phyloP scores from a whole-genome alignment of 495 filamentous ascomycete species.

The Neurospora sp. region DNA sequence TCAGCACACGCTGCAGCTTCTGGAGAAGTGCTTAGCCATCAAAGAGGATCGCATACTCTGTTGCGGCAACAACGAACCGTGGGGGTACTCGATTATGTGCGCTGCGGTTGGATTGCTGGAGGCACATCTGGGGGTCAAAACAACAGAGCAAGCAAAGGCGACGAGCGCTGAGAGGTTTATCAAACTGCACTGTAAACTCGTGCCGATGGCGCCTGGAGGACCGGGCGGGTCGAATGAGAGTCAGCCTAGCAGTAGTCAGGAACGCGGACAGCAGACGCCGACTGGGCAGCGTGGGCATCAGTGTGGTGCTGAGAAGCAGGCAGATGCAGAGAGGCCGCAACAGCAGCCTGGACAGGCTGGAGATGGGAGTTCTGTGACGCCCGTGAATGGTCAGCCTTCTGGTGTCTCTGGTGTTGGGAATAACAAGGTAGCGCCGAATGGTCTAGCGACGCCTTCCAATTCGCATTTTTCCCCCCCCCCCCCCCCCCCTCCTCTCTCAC shows the following conservation, averaged over 20 bases:
- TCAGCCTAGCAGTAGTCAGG: slow-evolving; percentile 7
- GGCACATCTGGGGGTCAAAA: slow-evolving; percentile 28
- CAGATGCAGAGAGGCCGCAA: background rate
- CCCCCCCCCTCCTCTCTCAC: background rate
- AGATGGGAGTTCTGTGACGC: background rate
- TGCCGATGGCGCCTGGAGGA: slow-evolving; percentile 30
- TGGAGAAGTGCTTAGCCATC: slow-evolving; percentile 32
- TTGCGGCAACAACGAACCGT: slow-evolving; percentile 36
- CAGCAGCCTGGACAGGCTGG: background rate
- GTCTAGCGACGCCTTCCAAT: background rate
- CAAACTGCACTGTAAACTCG: slow-evolving; percentile 29
- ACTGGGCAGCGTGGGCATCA: background rate
- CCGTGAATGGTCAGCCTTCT: background rate
- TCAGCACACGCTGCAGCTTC: slow-evolving; percentile 31
- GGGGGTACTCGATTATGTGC: slow-evolving; percentile 36
- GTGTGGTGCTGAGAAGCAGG: background rate
- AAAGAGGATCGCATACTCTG: slow-evolving; percentile 36
- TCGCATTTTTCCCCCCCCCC: too few species aligned
- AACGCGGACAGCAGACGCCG: background rate
- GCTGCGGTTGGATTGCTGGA: slow-evolving; percentile 32
- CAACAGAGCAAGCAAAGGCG: slow-evolving; percentile 29
- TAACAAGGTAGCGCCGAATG: background rate
- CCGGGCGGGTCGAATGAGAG: slow-evolving; percentile 6
- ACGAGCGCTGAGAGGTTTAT: slow-evolving; percentile 29
- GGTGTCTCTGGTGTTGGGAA: background rate